These are phyloP conservation scores for Rhodotorula taiwanensis DNA, from an alignment of 768 basidiomycete species.

Conservation along the genomic window DNA sequence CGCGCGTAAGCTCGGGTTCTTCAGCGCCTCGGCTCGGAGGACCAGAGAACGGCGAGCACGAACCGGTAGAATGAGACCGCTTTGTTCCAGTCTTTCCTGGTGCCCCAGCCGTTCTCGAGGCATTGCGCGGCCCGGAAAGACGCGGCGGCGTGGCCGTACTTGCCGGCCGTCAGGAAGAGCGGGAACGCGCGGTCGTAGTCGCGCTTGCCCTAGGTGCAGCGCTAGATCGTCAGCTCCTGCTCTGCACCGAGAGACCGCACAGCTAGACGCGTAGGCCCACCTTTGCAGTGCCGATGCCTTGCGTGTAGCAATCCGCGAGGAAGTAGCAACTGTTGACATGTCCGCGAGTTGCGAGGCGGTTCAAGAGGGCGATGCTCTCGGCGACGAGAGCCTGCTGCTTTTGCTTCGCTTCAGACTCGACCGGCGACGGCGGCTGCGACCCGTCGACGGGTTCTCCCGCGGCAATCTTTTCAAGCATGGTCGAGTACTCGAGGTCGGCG, in stretches of 20 bases:
- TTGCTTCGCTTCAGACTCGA: slow-evolving; percentile 42
- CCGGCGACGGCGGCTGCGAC: slow-evolving; percentile 1
- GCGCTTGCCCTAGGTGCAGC: slow-evolving; percentile 55
- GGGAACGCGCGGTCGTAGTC: slow-evolving; percentile 98
- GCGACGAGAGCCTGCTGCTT: slow-evolving; percentile 63
- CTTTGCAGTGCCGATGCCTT: slow-evolving; percentile 52
- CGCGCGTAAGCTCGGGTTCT: rapidly evolving
- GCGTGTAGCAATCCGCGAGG: slow-evolving; percentile 94
- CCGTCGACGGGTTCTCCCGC: background rate
- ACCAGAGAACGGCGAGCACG: slow-evolving; percentile 26
- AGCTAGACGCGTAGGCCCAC: slow-evolving; percentile 1
- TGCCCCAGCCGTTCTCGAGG: slow-evolving; percentile 99
- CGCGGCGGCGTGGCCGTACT: slow-evolving; percentile 93
- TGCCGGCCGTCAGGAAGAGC: slow-evolving; percentile 88
- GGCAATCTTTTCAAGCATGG: slow-evolving; percentile 31
- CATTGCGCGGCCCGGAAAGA: slow-evolving; percentile 93
- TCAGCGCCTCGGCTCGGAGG: background rate
- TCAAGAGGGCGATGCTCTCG: slow-evolving; percentile 79
- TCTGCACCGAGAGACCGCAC: background rate
- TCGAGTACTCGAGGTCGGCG: slow-evolving; percentile 62
- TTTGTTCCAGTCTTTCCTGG: slow-evolving; percentile 81
- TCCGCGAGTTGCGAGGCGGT: slow-evolving; percentile 85
- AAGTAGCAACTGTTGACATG: slow-evolving; percentile 95
- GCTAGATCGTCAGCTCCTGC: background rate
- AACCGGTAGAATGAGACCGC: slow-evolving; percentile 77